Conservation (phyloP, 2,329 filamentous ascomycete species). For the Ophiosphaerella narmari region DNA sequence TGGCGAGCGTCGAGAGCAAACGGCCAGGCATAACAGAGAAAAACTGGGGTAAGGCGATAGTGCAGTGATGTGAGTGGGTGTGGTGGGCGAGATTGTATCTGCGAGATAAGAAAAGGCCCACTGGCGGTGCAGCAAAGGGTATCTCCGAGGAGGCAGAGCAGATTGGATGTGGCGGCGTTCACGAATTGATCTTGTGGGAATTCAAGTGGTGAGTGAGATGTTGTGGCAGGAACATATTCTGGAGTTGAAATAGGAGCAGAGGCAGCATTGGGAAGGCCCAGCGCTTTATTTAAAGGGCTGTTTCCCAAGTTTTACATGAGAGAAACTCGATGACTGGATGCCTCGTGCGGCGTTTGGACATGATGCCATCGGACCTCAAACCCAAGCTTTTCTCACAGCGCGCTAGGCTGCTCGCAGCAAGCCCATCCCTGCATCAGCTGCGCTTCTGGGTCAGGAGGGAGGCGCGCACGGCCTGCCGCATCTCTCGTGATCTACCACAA, state of each 20-base stretch:
- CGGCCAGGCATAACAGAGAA: conserved; percentile 43
- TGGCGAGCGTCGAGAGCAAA: conserved; percentile 39
- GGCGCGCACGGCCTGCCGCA: conserved; percentile 32
- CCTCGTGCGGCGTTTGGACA: conserved; percentile 17
- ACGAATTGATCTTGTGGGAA: conserved; percentile 43
- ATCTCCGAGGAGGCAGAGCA: conserved; percentile 13
- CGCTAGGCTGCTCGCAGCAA: conserved; percentile 25
- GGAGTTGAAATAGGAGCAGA: conserved; percentile 3
- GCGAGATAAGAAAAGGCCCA: conserved; percentile 23
- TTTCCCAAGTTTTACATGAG: conserved; percentile 30
- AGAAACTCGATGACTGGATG: conserved; percentile 39
- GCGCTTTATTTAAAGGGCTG: conserved; percentile 29
- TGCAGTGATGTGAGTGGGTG: conserved; percentile 17
- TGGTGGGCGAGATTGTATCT: conserved; percentile 6
- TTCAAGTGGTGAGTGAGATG: conserved; percentile 36
- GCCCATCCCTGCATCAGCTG: conserved; percentile 24
- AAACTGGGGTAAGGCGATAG: conserved; percentile 37
- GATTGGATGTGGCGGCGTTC: conserved; percentile 19
- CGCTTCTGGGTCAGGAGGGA: conserved; percentile 42
- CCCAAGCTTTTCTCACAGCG: conserved; percentile 29
- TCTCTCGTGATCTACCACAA: conserved; percentile 35
- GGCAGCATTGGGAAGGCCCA: conserved; percentile 15
- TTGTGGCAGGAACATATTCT: conserved; percentile 42
- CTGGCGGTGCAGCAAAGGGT: conserved; percentile 14
- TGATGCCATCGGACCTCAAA: conserved; percentile 34